phyloP scores from a whole-genome alignment of 495 filamentous ascomycete genomes.

The Penicillium fimorum region DNA sequence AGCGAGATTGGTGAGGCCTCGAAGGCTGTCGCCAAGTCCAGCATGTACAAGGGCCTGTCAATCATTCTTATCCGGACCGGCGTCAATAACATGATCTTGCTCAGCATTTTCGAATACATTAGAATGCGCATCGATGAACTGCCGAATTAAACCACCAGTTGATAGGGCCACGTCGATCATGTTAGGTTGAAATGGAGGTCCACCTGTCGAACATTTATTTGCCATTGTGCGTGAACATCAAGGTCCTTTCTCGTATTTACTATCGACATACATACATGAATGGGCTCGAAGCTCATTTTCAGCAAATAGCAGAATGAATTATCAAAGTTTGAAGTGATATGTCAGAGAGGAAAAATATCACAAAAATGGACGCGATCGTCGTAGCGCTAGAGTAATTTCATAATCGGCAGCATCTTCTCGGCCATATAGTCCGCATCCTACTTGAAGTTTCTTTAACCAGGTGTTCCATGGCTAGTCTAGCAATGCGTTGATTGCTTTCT shows the following conservation, averaged over 20 bases:
- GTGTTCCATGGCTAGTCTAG: neutral
- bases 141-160: constrained; percentile 17
- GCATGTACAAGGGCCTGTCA: constrained; percentile 52
- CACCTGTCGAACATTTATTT: constrained; percentile 9
- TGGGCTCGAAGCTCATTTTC: constrained; percentile 21
- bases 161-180: neutral
- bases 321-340: neutral
- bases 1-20: constrained; percentile 48
- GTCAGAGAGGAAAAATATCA: neutral
- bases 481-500: neutral
- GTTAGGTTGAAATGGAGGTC: neutral
- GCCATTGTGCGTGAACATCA: neutral
- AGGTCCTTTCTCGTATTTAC: constrained; percentile 7
- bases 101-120: constrained; percentile 48
- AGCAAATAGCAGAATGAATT: constrained; percentile 29
- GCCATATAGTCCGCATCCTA: neutral
- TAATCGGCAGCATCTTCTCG: constrained; percentile 1
- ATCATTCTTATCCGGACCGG: constrained; percentile 48
- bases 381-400: neutral
- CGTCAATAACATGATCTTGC: constrained; percentile 50
- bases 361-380: neutral
- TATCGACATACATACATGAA: constrained; percentile 30
- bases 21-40: constrained; percentile 43
- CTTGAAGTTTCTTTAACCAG: neutral
- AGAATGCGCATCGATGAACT: constrained; percentile 43